Base-by-base conservation (phyloP, 768 basidiomycete genomes). In the Tylopilus felleus region DNA sequence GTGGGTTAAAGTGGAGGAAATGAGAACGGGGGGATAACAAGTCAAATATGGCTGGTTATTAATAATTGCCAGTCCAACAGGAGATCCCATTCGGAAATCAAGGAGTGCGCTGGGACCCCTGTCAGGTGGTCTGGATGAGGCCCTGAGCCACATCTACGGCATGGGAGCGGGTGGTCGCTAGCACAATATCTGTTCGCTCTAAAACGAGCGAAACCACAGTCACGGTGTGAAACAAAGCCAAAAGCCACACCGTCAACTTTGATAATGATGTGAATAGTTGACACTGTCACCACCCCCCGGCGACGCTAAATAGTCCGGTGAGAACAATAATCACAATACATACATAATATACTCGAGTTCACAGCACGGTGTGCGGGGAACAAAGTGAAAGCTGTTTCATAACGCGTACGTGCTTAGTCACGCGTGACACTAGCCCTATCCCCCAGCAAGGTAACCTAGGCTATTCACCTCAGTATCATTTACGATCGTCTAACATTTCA, bases 341-440 rank as follows among this genome's bases (percentile, higher is more conserved):
- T n/a, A n/a, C n/a, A n/a, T n/a, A n/a, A n/a, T n/a, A 7, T n/a
- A 39, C 38, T n/a, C 19, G n/a, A 21, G 38, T 39, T 39, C n/a
- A 39, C 38, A 39, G 38, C 12, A 9, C 2, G n/a, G 38, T 40
- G 39, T 38, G 38, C n/a, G n/a, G 38, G 38, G 38, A 38, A 38
- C 38, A 40, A 21, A n/a, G 10, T 22, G 39, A 21, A 40, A 40
- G 7, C 7, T 17, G 35, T 7, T 40, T n/a, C 21, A 40, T 40
- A 57, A 51, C 38, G 33, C 43, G 43, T 7, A 23, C 21, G 28
- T 45, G 62, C 62, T 48, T 53, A 47, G 52, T 52, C 52, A 52
- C 14, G 2, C 23, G 10, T 14, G 14, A n/a, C n/a, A n/a, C n/a
- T n/a, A n/a, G n/a, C n/a, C n/a, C n/a, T n/a, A n/a, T n/a, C n/a